Evolutionary conservation across 805 yeast genomes (phyloP).

Genomic region (Wickerhamiella lipophila): DNA sequence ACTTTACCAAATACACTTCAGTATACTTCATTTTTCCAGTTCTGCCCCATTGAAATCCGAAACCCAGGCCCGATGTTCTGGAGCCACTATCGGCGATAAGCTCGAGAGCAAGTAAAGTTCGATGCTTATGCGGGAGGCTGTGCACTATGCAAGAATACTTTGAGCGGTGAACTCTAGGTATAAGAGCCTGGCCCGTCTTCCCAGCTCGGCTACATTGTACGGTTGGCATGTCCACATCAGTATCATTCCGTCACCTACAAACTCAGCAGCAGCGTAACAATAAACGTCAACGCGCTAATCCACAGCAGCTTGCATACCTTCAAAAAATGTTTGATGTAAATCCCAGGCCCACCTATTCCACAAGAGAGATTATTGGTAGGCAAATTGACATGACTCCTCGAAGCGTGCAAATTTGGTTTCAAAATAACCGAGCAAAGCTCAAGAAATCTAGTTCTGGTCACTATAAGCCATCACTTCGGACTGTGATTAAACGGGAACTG

Average conservation of each 20-base stretch:
- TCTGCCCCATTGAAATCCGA: too few species aligned
- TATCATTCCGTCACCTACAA: conserved; percentile 11
- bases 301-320: conserved; percentile 59
- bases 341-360: conserved; percentile 47
- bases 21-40: too few species aligned
- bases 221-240: conserved; percentile 1
- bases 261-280: conserved; percentile 29
- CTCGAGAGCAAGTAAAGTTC: background rate
- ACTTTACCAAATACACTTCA: too few species aligned
- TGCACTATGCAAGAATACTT: background rate
- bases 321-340: conserved; percentile 57
- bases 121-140: background rate
- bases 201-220: background rate
- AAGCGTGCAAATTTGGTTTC: conserved; percentile 88
- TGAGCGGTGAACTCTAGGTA: background rate
- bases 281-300: conserved; percentile 62
- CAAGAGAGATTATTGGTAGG: conserved; percentile 40
- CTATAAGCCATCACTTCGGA: background rate
- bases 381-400: conserved; percentile 75
- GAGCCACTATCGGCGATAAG: background rate
- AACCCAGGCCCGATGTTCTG: too few species aligned
- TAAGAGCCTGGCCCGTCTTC: background rate
- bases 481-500: background rate
- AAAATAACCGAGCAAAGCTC: conserved; percentile 47
- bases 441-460: conserved; percentile 27